Evolutionary conservation across 306 rosid genomes (phyloP).

Genomic region (Vachellia pachyceras): DNA sequence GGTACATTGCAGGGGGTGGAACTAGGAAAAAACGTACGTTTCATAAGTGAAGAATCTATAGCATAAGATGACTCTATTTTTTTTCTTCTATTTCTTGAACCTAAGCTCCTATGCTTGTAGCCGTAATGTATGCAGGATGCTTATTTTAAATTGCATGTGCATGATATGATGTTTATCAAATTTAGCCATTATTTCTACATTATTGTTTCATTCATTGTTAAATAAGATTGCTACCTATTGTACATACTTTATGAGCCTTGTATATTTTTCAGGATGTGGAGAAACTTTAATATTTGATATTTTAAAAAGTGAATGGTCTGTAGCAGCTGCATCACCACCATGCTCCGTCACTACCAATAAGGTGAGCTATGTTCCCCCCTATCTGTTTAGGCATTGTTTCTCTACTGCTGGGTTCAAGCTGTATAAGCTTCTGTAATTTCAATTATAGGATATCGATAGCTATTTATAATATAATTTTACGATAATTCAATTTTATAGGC

Average conservation of each 20-base stretch:
- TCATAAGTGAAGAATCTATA: slow-evolving; percentile 27
- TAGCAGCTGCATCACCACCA: slow-evolving; percentile 66
- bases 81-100: neutral
- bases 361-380: slow-evolving; percentile 26
- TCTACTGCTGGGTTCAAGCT: slow-evolving; percentile 15
- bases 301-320: slow-evolving; percentile 78
- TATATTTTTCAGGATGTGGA: slow-evolving; percentile 63
- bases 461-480: neutral
- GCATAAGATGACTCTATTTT: slow-evolving; percentile 14
- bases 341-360: slow-evolving; percentile 78
- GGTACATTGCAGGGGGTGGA: slow-evolving; percentile 97
- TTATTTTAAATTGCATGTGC: neutral
- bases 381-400: neutral
- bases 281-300: slow-evolving; percentile 90
- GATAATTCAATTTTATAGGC: slow-evolving; percentile 14
- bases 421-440: slow-evolving; percentile 11
- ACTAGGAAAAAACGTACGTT: slow-evolving; percentile 87
- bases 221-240: neutral
- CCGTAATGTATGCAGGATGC: slow-evolving; percentile 15
- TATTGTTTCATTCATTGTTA: slow-evolving; percentile 1
- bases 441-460: neutral
- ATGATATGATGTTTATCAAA: neutral
- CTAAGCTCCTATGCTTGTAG: slow-evolving; percentile 11
- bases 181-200: neutral
- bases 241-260: slow-evolving; percentile 12